Evolutionary conservation across 352 stramenopile genomes (phyloP), one percentile per base, ranked within the genome.

Genomic region (Globisporangium carolinianum): DNA sequence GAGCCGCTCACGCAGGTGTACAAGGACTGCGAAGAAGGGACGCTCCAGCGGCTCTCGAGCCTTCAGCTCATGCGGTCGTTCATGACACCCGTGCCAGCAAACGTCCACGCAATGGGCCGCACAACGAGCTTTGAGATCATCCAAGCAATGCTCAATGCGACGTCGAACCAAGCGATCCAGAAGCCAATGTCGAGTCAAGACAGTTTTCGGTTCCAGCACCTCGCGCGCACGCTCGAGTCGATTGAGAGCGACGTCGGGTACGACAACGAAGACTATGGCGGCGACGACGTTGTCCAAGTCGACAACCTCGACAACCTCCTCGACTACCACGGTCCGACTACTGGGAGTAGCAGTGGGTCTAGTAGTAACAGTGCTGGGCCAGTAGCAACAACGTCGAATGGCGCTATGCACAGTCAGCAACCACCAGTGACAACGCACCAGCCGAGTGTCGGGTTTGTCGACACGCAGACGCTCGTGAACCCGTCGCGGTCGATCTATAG

Each of bases 91-190:
- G 72, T 5, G 65, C 53, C n/a, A 14, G 53, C 53, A 18, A 65
- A 55, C 14, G 51, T 43, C 17, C 63, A 67, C 47, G 59, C 63
- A 3, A 85, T 91, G 82, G 81, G 80, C 1, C 79, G 83, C 39
- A 94, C 83, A 0, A 94, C 83, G 41, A 94, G 83, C 59, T 94
- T 94, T 42, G 83, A 94, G 62, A 89, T 94, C 55, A 91, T 94
- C 51, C 83, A 94, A 65, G 82, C 81, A 35, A 94, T 94, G 75
- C 75, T 94, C 36, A 94, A 91, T 53, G 81, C 83, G 14, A 91
- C 76, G 18, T 89, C 79, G 41, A 94, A 94, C 62, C 74, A 88
- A 52, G 81, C 76, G 15, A 91, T 94, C 57, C 83, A 94, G 53
- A 91, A 90, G 57, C 83, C 83, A 48, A 94, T 94, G 83, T 91